phyloP scores from a whole-genome alignment of 441 rosid genomes.

The Mallotus repandus region DNA sequence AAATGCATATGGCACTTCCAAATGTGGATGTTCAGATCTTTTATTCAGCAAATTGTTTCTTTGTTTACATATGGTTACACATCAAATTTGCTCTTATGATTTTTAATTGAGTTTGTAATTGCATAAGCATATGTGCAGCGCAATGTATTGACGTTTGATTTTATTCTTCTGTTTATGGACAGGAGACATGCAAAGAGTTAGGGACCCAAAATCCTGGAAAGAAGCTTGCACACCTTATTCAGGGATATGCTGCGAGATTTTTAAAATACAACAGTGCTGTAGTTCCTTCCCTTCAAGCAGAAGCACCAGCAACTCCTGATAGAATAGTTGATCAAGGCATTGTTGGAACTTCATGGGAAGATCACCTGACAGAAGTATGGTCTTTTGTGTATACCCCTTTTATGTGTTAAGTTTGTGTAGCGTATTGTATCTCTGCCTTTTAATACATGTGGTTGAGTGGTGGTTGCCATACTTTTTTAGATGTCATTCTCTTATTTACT shows the following conservation, averaged over 20 bases:
- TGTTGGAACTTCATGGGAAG: slow-evolving; percentile 64
- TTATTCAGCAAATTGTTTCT: neutral
- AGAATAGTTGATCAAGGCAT: slow-evolving; percentile 50
- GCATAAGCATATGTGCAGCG: neutral
- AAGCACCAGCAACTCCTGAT: slow-evolving; percentile 64
- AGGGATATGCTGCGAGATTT: slow-evolving; percentile 81
- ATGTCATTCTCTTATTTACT: neutral
- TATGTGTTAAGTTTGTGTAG: slow-evolving; percentile 2
- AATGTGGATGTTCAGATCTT: neutral
- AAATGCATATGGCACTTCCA: slow-evolving; percentile 1
- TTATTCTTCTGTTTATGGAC: slow-evolving; percentile 28
- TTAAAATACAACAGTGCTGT: slow-evolving; percentile 54
- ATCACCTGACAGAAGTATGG: slow-evolving; percentile 81
- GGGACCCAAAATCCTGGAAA: slow-evolving; percentile 40
- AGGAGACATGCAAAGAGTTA: slow-evolving; percentile 53
- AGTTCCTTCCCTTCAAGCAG: slow-evolving; percentile 53
- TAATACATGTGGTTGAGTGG: neutral
- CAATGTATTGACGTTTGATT: slow-evolving; percentile 9
- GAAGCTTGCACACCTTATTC: slow-evolving; percentile 41
- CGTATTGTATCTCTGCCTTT: neutral
- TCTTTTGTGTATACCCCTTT: slow-evolving; percentile 22
- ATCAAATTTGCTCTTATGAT: neutral
- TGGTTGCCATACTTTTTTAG: neutral
- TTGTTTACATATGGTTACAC: slow-evolving; percentile 9
- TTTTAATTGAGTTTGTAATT: slow-evolving; percentile 13